Base-by-base conservation (phyloP, 192 early-diverging fungal species). In the Haplosporangium gracile region DNA sequence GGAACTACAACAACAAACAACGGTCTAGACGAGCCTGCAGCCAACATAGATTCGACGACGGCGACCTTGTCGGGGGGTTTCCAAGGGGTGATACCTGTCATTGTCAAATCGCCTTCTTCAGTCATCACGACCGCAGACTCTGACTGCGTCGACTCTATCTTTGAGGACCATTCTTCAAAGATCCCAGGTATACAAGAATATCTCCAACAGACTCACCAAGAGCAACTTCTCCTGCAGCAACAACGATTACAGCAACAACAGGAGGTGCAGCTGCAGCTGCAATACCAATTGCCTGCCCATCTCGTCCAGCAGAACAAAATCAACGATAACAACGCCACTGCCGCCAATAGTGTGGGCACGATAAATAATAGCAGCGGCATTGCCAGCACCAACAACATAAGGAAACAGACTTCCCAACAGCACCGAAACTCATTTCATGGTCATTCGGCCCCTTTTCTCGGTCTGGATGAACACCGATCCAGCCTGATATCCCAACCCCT, bases 111-210 rank as follows among this genome's bases (percentile, higher is more conserved):
- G 42, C 83, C 83, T 4, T 70, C 83, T 8, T 77, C 83, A 15
- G 74, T 85, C n/a, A 80, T 85, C 57, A 85, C 78, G 24, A 85
- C 83, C 2, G 70, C 74, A 71, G 76, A 78, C n/a, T 78, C 82
- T 22, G 80, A 81, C 74, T 80, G 68, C 63, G 76, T 76, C 32
- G 83, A 80, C 18, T 80, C 78, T 6, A 73, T 78, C 55, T 70
- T 80, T 73, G 78, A 75, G 45, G 83, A 79, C 22, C 70, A 45
- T 5, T 36, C 69, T 0, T 18, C 47, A 15, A 80, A 85, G 73
- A 68, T 65, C 34, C 49, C 77, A 53, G 75, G 82, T 49, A 78
- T 85, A 42, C 69, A 85, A 57, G 83, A 85, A 49, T 85, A 85
- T 39, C 83, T 85, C 11, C 78, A 79, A 36, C 78, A 85, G 38